phyloP scores from a whole-genome alignment of 805 yeast genomes.

The Starmerella stellata region DNA sequence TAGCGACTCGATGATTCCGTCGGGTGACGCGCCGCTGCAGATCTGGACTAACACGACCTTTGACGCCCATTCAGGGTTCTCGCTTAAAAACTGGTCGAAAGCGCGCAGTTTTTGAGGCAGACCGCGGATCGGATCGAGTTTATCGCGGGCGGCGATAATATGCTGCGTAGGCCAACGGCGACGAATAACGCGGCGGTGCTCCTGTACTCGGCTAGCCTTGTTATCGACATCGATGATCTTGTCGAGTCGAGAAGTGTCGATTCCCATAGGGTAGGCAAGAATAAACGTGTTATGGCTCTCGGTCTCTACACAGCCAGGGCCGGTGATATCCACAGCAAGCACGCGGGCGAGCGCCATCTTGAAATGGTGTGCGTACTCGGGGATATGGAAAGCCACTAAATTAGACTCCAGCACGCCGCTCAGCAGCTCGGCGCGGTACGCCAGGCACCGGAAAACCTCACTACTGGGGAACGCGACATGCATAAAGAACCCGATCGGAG shows the following conservation, averaged over 20 bases:
- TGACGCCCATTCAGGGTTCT: constrained; percentile 53
- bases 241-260: constrained; percentile 30
- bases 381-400: constrained; percentile 73
- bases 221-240: constrained; percentile 28
- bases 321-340: constrained; percentile 58
- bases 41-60: constrained; percentile 67
- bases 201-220: constrained; percentile 26
- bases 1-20: constrained; percentile 46
- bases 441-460: constrained; percentile 85
- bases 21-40: constrained; percentile 29
- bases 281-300: constrained; percentile 25
- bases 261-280: constrained; percentile 26
- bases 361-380: constrained; percentile 86
- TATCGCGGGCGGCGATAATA: constrained; percentile 73
- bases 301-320: constrained; percentile 69
- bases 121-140: constrained; percentile 74
- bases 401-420: constrained; percentile 81
- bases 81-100: constrained; percentile 55
- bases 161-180: constrained; percentile 59
- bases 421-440: constrained; percentile 60
- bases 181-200: constrained; percentile 38
- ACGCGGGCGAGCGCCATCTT: constrained; percentile 75
- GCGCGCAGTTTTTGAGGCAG: constrained; percentile 74
- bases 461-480: constrained; percentile 92
- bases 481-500: constrained; percentile 76